Evolutionary conservation across 2,329 filamentous ascomycete species (phyloP), one percentile per base, ranked within the genome.

Genomic region (Parascedosporium putredinis): DNA sequence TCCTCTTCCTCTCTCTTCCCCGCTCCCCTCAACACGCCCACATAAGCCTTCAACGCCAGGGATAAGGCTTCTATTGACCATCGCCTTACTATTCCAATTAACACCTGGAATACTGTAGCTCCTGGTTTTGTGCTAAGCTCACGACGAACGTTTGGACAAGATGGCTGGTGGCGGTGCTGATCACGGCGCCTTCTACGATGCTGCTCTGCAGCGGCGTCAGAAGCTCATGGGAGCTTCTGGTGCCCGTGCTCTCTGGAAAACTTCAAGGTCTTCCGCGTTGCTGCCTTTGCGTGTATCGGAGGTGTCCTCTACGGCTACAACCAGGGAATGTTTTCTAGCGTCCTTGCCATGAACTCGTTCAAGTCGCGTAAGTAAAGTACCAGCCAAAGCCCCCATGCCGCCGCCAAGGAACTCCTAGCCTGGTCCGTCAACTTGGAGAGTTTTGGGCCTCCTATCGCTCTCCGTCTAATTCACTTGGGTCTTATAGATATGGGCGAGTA

Each of bases 301-400:
- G 78, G 79, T 48, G 67, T 80, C 2, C 64, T 80, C 1, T 79
- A 86, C 61, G 83, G 85, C 18, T 88, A 87, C 66, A 87, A 88
- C 59, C 82, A 87, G 61, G 85, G 84, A 56, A 83, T 87, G 65
- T 86, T 87, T 65, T 79, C 78, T n/a, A 84, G 84, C 22, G 78
- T 89, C 6, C 62, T 81, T 7, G 70, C 71, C 14, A 80, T 81
- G 76, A 67, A 67, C 1, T 58, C 74, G 4, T 80, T 80, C 52
- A 66, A 73, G 54, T 57, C 62, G 45, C 74, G 74, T 76, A 58
- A 55, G 74, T 63, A 6, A 58, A 55, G 74, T 63, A 6, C 34
- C 27, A 31, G 23, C 16, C 6, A 7, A 20, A 38, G 14, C 7
- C 7, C 3, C 3, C 7, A 33, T 9, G 10, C 7, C 14, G 7